A percentile compares a stretch with the other conserved stretches of the same genome.
These are phyloP conservation scores for Camellia oleifera DNA, from an alignment of 179 eudicot genomes.

Conservation along the genomic window DNA sequence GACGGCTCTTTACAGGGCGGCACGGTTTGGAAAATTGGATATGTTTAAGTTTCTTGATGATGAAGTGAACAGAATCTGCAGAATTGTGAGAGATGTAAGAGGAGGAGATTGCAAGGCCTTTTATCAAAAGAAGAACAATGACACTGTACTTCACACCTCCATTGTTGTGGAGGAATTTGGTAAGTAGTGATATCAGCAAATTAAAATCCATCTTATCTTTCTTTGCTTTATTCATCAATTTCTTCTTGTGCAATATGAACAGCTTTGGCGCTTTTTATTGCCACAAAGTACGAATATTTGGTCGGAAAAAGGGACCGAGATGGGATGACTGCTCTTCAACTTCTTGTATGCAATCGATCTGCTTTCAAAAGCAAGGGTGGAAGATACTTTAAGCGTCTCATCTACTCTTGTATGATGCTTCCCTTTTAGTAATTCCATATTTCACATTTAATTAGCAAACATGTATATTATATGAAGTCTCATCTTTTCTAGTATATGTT, in stretches of 20 bases:
- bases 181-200: too few species aligned
- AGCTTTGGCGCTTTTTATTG: constrained; percentile 19
- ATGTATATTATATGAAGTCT: too few species aligned
- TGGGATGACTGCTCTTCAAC: constrained; percentile 27
- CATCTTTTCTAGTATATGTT: too few species aligned
- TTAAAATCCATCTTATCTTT: too few species aligned
- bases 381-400: not conserved
- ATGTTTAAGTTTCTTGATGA: constrained; percentile 5
- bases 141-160: too few species aligned
- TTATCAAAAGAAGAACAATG: too few species aligned
- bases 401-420: too few species aligned
- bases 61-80: not conserved
- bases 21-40: not conserved
- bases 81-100: too few species aligned
- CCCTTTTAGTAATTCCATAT: too few species aligned
- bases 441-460: too few species aligned
- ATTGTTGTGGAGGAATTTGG: too few species aligned
- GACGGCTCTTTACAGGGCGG: not conserved
- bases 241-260: not conserved
- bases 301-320: not conserved
- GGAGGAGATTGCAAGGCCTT: too few species aligned
- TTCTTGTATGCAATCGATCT: constrained; percentile 13
- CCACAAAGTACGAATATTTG: not conserved
- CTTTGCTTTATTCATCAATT: not conserved
- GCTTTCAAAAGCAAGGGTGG: constrained; percentile 7